Percentiles rank a stretch among this genome's conserved stretches.
These are phyloP conservation scores for Oenanthe sinensis DNA, from an alignment of 129 eudicot species.

Conservation along the genomic window DNA sequence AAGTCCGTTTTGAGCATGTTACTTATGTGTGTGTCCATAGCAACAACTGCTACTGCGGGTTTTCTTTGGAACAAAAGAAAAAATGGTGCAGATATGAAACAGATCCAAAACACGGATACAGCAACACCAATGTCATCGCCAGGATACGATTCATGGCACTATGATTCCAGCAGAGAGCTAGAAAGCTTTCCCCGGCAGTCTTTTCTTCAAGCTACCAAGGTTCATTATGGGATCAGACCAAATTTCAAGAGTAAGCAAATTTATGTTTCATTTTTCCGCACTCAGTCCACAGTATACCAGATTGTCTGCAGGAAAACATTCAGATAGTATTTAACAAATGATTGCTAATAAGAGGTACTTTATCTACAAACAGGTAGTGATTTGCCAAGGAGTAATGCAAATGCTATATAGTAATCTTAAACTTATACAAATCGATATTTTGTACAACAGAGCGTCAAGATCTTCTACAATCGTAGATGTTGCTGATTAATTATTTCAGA, in stretches of 20 bases:
- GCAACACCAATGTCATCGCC: conserved; percentile 39
- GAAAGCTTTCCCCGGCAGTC: conserved; percentile 43
- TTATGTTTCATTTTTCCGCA: background rate
- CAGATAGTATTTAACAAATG: no score
- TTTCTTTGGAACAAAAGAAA: conserved; percentile 51
- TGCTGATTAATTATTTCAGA: background rate
- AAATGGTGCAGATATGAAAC: conserved; percentile 25
- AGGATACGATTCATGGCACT: conserved; percentile 30
- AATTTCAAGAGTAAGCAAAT: conserved; percentile 46
- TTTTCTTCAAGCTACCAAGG: conserved; percentile 22
- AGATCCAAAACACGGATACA: conserved; percentile 27
- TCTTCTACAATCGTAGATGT: no score
- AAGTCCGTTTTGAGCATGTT: conserved; percentile 27
- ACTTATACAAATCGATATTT: no score
- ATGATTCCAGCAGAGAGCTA: conserved; percentile 38
- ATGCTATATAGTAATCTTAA: no score
- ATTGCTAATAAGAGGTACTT: no score
- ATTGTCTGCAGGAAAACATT: background rate
- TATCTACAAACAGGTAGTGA: no score
- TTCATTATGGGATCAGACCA: conserved; percentile 45
- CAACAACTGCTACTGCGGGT: conserved; percentile 23
- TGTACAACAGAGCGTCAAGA: no score
- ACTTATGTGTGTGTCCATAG: conserved; percentile 35
- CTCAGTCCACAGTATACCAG: background rate
- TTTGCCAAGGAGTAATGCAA: no score